phyloP scores from a whole-genome alignment of 2,329 filamentous ascomycete species.

The Fusarium begoniae region DNA sequence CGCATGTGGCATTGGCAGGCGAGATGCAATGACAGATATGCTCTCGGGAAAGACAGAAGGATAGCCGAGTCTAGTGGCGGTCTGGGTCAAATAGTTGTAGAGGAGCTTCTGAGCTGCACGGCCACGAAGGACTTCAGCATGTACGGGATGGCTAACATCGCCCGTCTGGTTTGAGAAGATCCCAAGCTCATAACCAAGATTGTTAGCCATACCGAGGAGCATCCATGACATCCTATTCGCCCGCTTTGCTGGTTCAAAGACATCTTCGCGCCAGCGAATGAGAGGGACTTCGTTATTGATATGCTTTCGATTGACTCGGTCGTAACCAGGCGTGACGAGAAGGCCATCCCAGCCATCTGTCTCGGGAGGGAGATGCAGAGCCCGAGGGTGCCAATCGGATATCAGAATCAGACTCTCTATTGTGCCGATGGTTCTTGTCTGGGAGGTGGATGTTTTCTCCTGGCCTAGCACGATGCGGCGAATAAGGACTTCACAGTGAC shows the following conservation, averaged over 20 bases:
- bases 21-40: constrained; percentile 9
- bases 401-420: constrained; percentile 37
- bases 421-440: constrained; percentile 29
- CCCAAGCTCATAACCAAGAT: constrained; percentile 34
- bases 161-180: constrained; percentile 10
- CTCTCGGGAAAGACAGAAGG: constrained; percentile 16
- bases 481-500: constrained; percentile 34
- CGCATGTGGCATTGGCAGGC: not conserved
- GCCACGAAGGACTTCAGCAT: not conserved
- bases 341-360: constrained; percentile 37
- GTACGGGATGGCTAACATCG: not conserved
- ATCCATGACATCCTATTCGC: constrained; percentile 43
- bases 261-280: constrained; percentile 38
- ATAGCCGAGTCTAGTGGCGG: constrained; percentile 6
- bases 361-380: constrained; percentile 35
- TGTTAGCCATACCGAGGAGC: constrained; percentile 36
- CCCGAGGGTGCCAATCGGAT: constrained; percentile 38
- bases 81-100: constrained; percentile 34
- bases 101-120: constrained; percentile 28
- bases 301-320: constrained; percentile 26
- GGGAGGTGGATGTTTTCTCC: constrained; percentile 35
- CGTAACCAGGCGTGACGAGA: constrained; percentile 31
- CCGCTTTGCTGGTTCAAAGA: constrained; percentile 39
- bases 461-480: constrained; percentile 30
- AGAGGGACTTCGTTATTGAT: constrained; percentile 33